Evolutionary conservation across 1,139 yeast genomes (phyloP), one percentile per base, ranked within the genome.

Genomic region (Tardiomyces blankii): DNA sequence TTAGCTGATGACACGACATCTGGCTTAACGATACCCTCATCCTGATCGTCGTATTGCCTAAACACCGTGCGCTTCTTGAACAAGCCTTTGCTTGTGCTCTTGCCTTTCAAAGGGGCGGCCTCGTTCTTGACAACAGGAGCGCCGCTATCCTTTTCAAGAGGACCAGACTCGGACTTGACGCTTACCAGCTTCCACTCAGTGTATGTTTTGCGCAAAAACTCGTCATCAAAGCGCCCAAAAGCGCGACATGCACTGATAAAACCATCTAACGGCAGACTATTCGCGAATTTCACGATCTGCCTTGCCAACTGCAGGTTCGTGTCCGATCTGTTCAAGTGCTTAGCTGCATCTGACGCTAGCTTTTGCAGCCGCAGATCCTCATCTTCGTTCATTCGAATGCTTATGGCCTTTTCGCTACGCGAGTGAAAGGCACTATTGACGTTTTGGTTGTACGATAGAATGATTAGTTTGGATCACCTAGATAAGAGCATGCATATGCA

Each of bases 181-280:
- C 16, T 16, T 28, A 9, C 18, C 38, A 6, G 18, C 16, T 6
- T 14, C 25, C 46, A 38, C 25, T 42, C 38, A 4, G 46, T 38
- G 46, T 57, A 61, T 7, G 59, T 47, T 18, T 46, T 44, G 11
- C 38, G 38, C n/a, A 62, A 48, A 44, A 61, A 61, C 3, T 48
- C 49, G 5, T 44, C 47, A 25, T 57, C 54, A 44, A 62, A 62
- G 39, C 51, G 51, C 19, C 64, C 65, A 49, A 62, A 60, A 1
- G 57, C 59, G 42, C 46, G 42, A 47, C 66, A 61, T 1, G 61
- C 62, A 2, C 44, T 44, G n/a, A 52, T 49, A 48, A 62, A 62
- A 7, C 49, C 50, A 9, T 48, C 47, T 18, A 13, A 5, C 13
- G 42, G 33, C 18, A 40, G 28, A 8, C 27, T 9, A n/a, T 23